Conservation (phyloP, 768 basidiomycete species). For the Amanita pseudoporphyria region DNA sequence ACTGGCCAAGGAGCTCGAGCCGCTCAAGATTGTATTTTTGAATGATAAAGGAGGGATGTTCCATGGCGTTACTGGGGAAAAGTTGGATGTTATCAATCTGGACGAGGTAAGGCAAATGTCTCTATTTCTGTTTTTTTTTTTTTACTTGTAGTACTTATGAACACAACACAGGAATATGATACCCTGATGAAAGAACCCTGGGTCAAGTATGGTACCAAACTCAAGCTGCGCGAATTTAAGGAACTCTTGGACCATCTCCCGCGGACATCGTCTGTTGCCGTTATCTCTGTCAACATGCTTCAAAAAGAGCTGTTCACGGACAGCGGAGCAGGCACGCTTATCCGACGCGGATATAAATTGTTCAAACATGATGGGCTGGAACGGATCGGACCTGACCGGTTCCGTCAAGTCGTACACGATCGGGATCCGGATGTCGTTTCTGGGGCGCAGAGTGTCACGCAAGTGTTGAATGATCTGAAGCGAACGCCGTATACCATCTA, state of each 20-base stretch:
- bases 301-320: conserved; percentile 99
- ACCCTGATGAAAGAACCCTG: conserved; percentile 95
- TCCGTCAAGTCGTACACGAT: conserved; percentile 92
- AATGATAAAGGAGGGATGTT: conserved; percentile 98
- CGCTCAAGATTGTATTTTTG: conserved; percentile 96
- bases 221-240: conserved; percentile 98
- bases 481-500: conserved; percentile 87
- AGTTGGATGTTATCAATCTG: conserved; percentile 91
- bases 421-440: conserved; percentile 87
- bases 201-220: conserved; percentile 99
- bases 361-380: conserved; percentile 82
- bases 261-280: conserved; percentile 95
- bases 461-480: conserved; percentile 75
- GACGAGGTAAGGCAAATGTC: conserved; percentile 83
- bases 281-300: conserved; percentile 86
- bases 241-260: conserved; percentile 97
- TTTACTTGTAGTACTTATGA: background rate
- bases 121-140: conserved; percentile 4
- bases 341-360: conserved; percentile 96
- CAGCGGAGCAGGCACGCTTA: conserved; percentile 94
- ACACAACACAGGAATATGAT: conserved; percentile 71
- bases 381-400: conserved; percentile 82
- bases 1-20: conserved; percentile 94
- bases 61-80: conserved; percentile 96
- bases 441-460: conserved; percentile 79